phyloP scores from a whole-genome alignment of 371 early-diverging fungal species.

The Mortierella sp. region DNA sequence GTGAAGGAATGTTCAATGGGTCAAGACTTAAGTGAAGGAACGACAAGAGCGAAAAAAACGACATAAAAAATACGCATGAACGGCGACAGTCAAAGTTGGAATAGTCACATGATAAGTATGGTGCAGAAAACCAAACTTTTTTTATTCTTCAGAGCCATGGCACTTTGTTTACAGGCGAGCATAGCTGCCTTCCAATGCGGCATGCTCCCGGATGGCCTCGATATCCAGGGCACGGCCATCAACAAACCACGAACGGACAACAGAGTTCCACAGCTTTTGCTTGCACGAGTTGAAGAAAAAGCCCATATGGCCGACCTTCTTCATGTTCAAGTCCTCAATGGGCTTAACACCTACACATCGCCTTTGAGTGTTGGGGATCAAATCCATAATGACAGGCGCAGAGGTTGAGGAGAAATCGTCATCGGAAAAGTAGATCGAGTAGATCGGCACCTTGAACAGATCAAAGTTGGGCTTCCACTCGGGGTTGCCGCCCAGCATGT shows the following conservation, averaged over 20 bases:
- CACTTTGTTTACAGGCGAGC: constrained; percentile 31
- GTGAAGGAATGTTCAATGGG: not conserved
- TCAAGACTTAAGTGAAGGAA: too few species aligned
- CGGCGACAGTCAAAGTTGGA: not conserved
- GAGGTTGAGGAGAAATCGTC: constrained; percentile 50
- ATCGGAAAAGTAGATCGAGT: constrained; percentile 54
- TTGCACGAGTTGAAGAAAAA: constrained; percentile 54
- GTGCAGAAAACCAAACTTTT: not conserved
- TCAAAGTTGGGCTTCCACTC: constrained; percentile 59
- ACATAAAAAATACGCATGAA: not conserved
- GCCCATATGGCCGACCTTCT: constrained; percentile 59
- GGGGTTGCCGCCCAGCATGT: constrained; percentile 58
- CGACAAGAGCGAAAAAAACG: not conserved
- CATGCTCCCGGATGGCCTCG: constrained; percentile 40
- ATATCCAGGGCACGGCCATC: constrained; percentile 53
- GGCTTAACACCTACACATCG: constrained; percentile 44
- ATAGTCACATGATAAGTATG: constrained; percentile 8
- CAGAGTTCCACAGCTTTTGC: constrained; percentile 53
- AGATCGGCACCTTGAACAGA: constrained; percentile 44
- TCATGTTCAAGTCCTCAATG: constrained; percentile 49
- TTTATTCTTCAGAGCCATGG: too few species aligned
- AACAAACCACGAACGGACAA: constrained; percentile 42
- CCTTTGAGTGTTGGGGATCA: constrained; percentile 43
- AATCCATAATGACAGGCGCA: constrained; percentile 35
- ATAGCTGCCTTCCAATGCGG: constrained; percentile 30